Conservation (phyloP, 2,329 filamentous ascomycete species). For the Alternaria angustiovoidea region DNA sequence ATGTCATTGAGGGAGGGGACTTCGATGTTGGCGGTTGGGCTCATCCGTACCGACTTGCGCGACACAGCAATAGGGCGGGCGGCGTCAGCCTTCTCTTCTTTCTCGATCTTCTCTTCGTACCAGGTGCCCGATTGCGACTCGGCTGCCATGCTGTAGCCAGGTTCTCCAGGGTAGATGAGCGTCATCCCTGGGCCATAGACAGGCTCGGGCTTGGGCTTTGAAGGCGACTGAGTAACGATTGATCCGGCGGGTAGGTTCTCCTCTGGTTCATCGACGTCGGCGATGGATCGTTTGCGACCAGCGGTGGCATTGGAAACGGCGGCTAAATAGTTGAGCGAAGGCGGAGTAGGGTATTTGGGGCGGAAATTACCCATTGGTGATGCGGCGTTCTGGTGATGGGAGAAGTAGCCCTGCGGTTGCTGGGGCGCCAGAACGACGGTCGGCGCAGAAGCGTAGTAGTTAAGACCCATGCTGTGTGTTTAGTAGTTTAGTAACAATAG, state of each 20-base stretch:
- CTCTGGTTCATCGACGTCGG: slow-evolving; percentile 78
- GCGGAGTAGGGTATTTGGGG: slow-evolving; percentile 52
- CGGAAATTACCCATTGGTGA: slow-evolving; percentile 49
- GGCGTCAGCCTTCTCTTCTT: slow-evolving; percentile 56
- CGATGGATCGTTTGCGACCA: slow-evolving; percentile 78
- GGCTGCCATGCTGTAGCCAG: slow-evolving; percentile 67
- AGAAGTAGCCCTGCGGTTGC: slow-evolving; percentile 49
- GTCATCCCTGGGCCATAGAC: slow-evolving; percentile 77
- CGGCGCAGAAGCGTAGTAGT: slow-evolving; percentile 58
- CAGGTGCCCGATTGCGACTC: slow-evolving; percentile 75
- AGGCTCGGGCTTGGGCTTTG: slow-evolving; percentile 70
- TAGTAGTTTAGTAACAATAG: slow-evolving; percentile 46
- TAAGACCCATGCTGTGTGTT: slow-evolving; percentile 55
- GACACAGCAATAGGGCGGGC: slow-evolving; percentile 57
- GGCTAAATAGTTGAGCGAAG: slow-evolving; percentile 55
- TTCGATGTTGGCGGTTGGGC: slow-evolving; percentile 54
- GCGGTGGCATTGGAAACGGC: slow-evolving; percentile 55
- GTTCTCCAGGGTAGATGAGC: slow-evolving; percentile 70
- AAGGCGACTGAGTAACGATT: slow-evolving; percentile 54
- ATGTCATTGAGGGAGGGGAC: slow-evolving; percentile 52
- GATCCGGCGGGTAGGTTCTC: slow-evolving; percentile 61
- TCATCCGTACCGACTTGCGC: slow-evolving; percentile 69
- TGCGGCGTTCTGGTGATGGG: slow-evolving; percentile 43
- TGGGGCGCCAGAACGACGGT: slow-evolving; percentile 57
- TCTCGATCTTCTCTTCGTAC: slow-evolving; percentile 71